Base-by-base conservation (phyloP, 2,329 filamentous ascomycete genomes). In the Pseudomassariella vexata region DNA sequence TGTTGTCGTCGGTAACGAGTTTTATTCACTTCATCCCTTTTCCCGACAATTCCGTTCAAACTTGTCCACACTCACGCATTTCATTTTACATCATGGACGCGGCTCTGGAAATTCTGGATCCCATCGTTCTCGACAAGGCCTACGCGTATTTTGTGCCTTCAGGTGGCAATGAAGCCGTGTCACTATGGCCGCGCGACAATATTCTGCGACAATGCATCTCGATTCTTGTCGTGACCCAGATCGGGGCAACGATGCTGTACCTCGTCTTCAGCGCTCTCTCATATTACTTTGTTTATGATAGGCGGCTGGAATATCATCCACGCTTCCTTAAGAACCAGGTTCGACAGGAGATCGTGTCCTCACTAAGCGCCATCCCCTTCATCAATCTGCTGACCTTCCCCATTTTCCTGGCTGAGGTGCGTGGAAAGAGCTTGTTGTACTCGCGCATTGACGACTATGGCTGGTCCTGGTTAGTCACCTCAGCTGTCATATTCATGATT, bases 211-310 rank as follows among this genome's bases (percentile, higher is more conserved):
- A 65, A 34, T 40, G 44, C 44, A 45, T 52, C 30, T 63, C 60
- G 1, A 52, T 65, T 30, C 44, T 64, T 9, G 30, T 59, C 40
- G 41, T 64, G 32, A 60, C 60, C 15, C 55, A 59, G 39, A 32
- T 62, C 19, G 62, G 60, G 35, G 60, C 59, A 14, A 35, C 33
- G 10, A 31, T 32, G 9, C 46, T 55, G 32, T 88, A 87, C 66
- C 83, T 82, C 52, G 44, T 79, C 42, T 83, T 76, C 53, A 78
- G 82, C 16, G 68, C 75, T 22, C 62, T 85, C 10, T 87, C 82
- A 20, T 89, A 88, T 61, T 60, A 80, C 57, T 76, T 85, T 59
- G 64, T 89, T 34, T 68, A 66, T 39, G 65, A 68, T 46, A 53
- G 58, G 11, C 59, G 62, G 9, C 52, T 65, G 30, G 61, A 65